Base-by-base conservation (phyloP, 1,284 basidiomycete species). In the Leccinum solheimii region DNA sequence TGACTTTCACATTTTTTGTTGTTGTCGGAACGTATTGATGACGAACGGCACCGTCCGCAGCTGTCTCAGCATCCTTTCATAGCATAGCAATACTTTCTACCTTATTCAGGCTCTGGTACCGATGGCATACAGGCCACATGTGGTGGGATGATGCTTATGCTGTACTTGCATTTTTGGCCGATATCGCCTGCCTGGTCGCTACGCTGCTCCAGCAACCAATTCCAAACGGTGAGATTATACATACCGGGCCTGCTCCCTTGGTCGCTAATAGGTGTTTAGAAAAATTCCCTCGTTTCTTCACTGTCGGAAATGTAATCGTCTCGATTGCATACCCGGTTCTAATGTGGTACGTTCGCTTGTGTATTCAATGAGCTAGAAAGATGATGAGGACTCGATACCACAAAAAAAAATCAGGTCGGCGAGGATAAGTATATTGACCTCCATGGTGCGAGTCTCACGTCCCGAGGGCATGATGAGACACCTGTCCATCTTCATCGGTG, bases 141-240 rank as follows among this genome's bases (percentile, higher is more conserved):
- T 73, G 72, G 72, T 74, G 67, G 71, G 73, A 75, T 11, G 73
- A 74, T 48, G 61, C 49, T 4, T 69, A 62, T 64, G 71, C 64
- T 1, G 26, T 19, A 4, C 6, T 69, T 5, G 72, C 69, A 3
- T 48, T 68, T 3, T 36, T 59, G 21, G 66, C 58, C 11, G 72
- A 73, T 40, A 13, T 63, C 4, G 49, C 38, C 4, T 64, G 54
- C 48, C 11, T 72, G 23, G 23, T 67, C 21, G 36, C n/a, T 36
- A 3, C 57, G 0, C 19, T 60, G 8, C 38, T 71, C 16, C 62
- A 68, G n/a, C 36, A 43, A n/a, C 65, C 67, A 10, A 13, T 61
- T 43, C 43, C 61, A 3, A 3, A 34, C 8, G 13, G 67, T 67
- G 45, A 53, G 57, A 1, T n/a, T 7, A 6, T 38, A n/a, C 9